Evolutionary conservation across 805 yeast species (phyloP).

Genomic region (Ogataea populi-albae): DNA sequence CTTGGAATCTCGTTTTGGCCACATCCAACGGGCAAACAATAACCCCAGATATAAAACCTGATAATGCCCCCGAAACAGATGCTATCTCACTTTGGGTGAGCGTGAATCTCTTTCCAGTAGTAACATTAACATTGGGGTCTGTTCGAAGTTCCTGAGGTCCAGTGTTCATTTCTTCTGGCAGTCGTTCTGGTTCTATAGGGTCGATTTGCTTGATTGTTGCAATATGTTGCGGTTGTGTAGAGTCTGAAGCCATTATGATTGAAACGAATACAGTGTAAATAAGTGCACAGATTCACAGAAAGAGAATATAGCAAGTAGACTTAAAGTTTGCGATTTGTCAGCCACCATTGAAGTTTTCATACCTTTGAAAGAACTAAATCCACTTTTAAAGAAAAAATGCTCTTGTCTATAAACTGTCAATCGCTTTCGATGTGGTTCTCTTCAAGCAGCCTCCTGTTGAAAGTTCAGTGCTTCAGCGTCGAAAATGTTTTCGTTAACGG

Average conservation of each 20-base stretch:
- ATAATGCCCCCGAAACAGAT: conserved; percentile 88
- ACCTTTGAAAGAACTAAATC: too few relatives aligned
- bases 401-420: too few relatives aligned
- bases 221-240: conserved; percentile 1
- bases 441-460: too few relatives aligned
- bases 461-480: too few relatives aligned
- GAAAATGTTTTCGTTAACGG: too few relatives aligned
- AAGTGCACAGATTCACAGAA: too few relatives aligned
- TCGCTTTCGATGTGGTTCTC: too few relatives aligned
- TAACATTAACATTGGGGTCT: neutral
- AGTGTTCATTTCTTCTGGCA: conserved; percentile 1
- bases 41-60: conserved; percentile 88
- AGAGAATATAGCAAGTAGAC: too few relatives aligned
- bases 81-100: conserved; percentile 45
- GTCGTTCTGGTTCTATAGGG: conserved; percentile 2
- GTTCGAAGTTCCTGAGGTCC: neutral
- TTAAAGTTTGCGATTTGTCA: too few relatives aligned
- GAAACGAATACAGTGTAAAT: too few relatives aligned
- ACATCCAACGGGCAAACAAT: conserved; percentile 95
- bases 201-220: conserved; percentile 3
- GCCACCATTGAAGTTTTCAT: too few relatives aligned
- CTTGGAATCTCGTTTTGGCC: conserved; percentile 90
- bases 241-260: neutral
- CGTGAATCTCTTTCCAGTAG: conserved; percentile 9
- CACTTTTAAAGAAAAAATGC: too few relatives aligned